These are phyloP conservation scores for Auriscalpium microsporum DNA, from an alignment of 768 basidiomycete species.

Conservation along the genomic window DNA sequence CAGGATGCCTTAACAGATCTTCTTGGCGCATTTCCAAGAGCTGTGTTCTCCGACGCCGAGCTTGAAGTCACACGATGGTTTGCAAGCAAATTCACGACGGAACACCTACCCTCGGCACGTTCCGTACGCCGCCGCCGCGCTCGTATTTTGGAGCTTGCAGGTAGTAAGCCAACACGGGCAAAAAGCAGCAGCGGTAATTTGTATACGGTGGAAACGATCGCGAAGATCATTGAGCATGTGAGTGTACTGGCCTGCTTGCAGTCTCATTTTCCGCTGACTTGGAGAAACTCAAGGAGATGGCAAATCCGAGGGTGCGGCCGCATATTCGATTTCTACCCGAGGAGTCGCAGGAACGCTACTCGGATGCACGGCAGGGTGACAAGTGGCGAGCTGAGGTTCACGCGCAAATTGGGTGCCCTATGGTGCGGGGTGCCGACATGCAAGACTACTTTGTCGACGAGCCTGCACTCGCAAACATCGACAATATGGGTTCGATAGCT, in stretches of 20 bases:
- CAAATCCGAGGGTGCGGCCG: slow-evolving; percentile 6
- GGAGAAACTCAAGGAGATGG: slow-evolving; percentile 4
- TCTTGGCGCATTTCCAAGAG: no score
- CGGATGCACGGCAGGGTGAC: slow-evolving; percentile 2
- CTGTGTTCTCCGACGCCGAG: no score
- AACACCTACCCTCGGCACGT: no score
- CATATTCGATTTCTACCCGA: slow-evolving; percentile 2
- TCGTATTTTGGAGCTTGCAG: no score
- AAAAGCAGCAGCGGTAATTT: no score
- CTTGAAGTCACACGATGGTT: no score
- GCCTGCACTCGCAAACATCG: slow-evolving; percentile 5
- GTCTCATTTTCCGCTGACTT: background rate
- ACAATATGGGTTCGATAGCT: background rate
- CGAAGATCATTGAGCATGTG: slow-evolving; percentile 8
- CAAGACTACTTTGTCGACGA: slow-evolving; percentile 16
- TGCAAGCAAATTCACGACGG: no score
- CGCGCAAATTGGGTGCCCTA: background rate
- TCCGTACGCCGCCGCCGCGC: no score
- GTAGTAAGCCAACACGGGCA: no score
- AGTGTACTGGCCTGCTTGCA: background rate
- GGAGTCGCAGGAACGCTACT: background rate
- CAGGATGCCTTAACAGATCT: no score
- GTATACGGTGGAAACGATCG: no score
- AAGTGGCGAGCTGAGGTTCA: slow-evolving; percentile 5
- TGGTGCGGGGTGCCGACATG: slow-evolving; percentile 3